phyloP scores from a whole-genome alignment of 768 basidiomycete species.

The Albatrellus ellisii region DNA sequence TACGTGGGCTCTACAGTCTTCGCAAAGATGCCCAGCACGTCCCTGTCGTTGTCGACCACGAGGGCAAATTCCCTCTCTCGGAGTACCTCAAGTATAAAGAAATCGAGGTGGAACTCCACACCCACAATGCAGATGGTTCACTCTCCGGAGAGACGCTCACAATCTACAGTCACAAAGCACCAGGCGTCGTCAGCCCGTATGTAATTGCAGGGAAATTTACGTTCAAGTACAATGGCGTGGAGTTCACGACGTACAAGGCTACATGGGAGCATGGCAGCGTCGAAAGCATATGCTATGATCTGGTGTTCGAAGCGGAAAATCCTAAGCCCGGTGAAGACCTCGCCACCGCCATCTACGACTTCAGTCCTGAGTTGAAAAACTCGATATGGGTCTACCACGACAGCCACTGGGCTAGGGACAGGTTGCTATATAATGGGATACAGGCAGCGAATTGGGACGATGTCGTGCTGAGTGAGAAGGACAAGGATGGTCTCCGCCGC shows the following conservation, averaged over 20 bases:
- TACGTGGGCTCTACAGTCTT: background rate
- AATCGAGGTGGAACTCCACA: background rate
- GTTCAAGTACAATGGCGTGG: background rate
- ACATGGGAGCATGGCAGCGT: background rate
- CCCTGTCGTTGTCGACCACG: background rate
- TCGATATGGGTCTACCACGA: constrained; percentile 27
- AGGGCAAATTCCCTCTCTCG: background rate
- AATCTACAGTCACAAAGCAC: background rate
- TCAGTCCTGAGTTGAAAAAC: constrained; percentile 12
- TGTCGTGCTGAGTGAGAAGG: constrained; percentile 20
- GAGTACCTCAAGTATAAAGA: background rate
- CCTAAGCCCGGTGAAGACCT: background rate
- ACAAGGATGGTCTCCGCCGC: constrained; percentile 22
- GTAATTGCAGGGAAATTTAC: background rate
- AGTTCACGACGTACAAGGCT: background rate
- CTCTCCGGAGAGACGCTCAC: background rate
- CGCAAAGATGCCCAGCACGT: constrained; percentile 1
- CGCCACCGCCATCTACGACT: constrained; percentile 5
- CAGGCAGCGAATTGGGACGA: constrained; percentile 22
- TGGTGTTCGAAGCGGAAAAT: background rate
- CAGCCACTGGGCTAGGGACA: constrained; percentile 22
- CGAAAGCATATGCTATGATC: background rate
- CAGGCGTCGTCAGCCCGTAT: background rate
- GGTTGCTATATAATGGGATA: constrained; percentile 15
- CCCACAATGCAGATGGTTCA: background rate